Base-by-base conservation (phyloP, 2,329 filamentous ascomycete species). In the Talaromyces funiculosus region DNA sequence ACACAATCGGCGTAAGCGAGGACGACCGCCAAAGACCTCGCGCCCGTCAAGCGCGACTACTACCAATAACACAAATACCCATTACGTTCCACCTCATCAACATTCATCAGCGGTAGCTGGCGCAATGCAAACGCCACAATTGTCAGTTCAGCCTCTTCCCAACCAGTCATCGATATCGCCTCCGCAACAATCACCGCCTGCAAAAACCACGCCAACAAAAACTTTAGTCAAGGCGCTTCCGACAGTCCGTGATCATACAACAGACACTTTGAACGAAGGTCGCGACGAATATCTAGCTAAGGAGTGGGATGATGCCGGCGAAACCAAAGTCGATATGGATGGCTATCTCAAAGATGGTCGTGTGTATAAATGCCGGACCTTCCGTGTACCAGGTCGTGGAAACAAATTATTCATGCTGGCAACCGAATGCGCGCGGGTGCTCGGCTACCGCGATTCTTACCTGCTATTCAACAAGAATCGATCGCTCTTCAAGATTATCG, bases 381-480 rank as follows among this genome's bases (percentile, higher is more conserved):
- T 99, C 73, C 86, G 90, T 65, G 92, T 99, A 3, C 92, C 93
- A 18, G 88, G 95, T 69, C 84, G 94, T 67, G 92, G 90, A 29
- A 88, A 95, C 66, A 97, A 97, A 76, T 84, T 97, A 5, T 99
- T 97, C 78, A 99, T 99, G 94, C 85, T 99, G 57, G 94, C 94
- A 37, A 99, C 94, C 16, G 94, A 99, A 77, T 97, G 94, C 72
- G 94, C 94, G 24, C 86, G 94, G 66, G 92, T 97, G 3, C 81
- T 97, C 22, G 90, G 92, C 51, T 99, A 99, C 73, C 85, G 94
- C 63, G 94, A 99, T 75, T 97, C 92, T n/a, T 99, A 99, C 73
- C 82, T 99, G 37, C 80, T 99, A 16, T 99, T 99, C 81, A 97
- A 97, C 83, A 97, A 97, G 79, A 97, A 99, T 75, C 84, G 93